These are phyloP conservation scores for Bipolaris bicolor DNA, from an alignment of 2,329 filamentous ascomycete genomes.

Conservation along the genomic window DNA sequence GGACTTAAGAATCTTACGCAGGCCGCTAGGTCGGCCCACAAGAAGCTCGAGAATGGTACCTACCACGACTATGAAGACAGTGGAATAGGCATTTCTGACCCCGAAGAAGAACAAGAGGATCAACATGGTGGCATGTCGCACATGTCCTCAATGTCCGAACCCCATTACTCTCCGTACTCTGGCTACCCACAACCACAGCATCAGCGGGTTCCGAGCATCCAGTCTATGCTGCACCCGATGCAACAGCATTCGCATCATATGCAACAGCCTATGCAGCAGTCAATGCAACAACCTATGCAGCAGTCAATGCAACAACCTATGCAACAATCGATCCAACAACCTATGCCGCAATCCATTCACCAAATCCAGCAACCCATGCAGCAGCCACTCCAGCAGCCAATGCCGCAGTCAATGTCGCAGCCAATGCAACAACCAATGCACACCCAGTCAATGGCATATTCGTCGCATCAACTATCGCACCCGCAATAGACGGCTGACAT, in stretches of 20 bases:
- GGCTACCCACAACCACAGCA: slow-evolving; percentile 32
- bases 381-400: slow-evolving; percentile 10
- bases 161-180: slow-evolving; percentile 28
- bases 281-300: neutral
- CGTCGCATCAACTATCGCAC: slow-evolving; percentile 24
- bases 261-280: slow-evolving; percentile 13
- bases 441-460: slow-evolving; percentile 25
- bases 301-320: slow-evolving; percentile 46
- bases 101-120: slow-evolving; percentile 53
- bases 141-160: slow-evolving; percentile 30
- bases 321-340: slow-evolving; percentile 15
- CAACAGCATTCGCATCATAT: slow-evolving; percentile 15
- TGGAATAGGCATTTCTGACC: slow-evolving; percentile 65
- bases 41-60: slow-evolving; percentile 62
- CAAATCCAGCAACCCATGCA: slow-evolving; percentile 11
- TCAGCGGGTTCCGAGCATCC: slow-evolving; percentile 48
- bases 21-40: slow-evolving; percentile 68
- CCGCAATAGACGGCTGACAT: slow-evolving; percentile 18
- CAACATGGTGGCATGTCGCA: slow-evolving; percentile 36
- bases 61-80: slow-evolving; percentile 67
- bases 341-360: slow-evolving; percentile 10
- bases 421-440: slow-evolving; percentile 13
- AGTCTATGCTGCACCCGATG: slow-evolving; percentile 45
- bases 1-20: slow-evolving; percentile 81
- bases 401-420: slow-evolving; percentile 14